Evolutionary conservation across 371 early-diverging fungal species (phyloP).

Genomic region (Rhizopus sp.): DNA sequence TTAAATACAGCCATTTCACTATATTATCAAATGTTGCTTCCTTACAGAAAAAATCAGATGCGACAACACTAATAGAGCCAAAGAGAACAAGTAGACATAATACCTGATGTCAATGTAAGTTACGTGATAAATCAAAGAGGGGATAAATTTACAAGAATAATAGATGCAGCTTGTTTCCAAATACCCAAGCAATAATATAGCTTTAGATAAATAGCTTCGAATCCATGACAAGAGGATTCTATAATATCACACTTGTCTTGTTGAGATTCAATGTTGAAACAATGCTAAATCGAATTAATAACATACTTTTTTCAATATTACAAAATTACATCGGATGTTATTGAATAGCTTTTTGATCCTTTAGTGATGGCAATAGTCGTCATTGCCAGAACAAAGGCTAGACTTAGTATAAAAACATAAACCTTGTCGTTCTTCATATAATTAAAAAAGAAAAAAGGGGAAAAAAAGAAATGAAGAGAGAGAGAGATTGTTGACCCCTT

Average conservation of each 20-base stretch:
- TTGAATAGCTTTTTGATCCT: not conserved
- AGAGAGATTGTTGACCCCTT: not conserved
- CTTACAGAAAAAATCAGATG: constrained; percentile 74
- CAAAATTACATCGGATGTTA: not conserved
- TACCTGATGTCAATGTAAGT: constrained; percentile 15
- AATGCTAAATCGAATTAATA: constrained; percentile 4
- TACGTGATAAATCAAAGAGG: not conserved
- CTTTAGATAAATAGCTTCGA: constrained; percentile 55
- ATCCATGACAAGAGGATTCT: constrained; percentile 50
- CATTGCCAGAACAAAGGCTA: not conserved
- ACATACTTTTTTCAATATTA: not conserved
- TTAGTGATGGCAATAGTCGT: not conserved
- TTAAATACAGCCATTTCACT: not conserved
- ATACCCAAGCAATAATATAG: constrained; percentile 62
- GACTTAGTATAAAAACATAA: not conserved
- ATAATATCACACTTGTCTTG: constrained; percentile 61
- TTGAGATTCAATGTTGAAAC: constrained; percentile 47
- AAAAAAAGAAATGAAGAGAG: not conserved
- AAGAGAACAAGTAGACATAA: constrained; percentile 50
- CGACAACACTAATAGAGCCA: constrained; percentile 66
- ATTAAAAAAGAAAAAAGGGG: not conserved
- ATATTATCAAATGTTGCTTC: not conserved
- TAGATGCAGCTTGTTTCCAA: constrained; percentile 40
- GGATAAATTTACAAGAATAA: constrained; percentile 42
- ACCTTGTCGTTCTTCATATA: not conserved